Evolutionary conservation across 2,329 filamentous ascomycete species (phyloP).

Genomic region (Neonectria neomacrospora): DNA sequence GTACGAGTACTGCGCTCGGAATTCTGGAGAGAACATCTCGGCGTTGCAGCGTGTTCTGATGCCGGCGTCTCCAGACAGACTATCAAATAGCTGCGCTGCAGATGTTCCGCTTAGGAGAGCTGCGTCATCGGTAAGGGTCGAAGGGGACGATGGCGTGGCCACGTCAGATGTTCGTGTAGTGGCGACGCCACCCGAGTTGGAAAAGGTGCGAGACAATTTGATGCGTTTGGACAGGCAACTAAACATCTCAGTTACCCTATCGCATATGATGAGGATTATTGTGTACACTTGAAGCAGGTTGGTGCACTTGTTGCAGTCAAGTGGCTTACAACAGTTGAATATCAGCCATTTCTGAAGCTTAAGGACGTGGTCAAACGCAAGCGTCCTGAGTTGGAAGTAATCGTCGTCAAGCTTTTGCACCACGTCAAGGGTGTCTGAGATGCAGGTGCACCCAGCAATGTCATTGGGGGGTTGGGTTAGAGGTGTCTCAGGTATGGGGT

Average conservation of each 20-base stretch:
- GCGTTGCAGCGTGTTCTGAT: constrained; percentile 36
- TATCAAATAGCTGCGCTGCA: constrained; percentile 33
- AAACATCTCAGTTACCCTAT: constrained; percentile 45
- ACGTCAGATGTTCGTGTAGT: not conserved
- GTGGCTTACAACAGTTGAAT: constrained; percentile 43
- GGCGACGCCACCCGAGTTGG: not conserved
- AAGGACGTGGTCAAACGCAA: constrained; percentile 44
- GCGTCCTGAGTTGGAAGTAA: constrained; percentile 40
- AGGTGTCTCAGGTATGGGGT: not conserved
- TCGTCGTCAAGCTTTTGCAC: constrained; percentile 48
- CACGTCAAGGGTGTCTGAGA: constrained; percentile 38
- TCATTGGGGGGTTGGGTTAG: not conserved
- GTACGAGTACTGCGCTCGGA: constrained; percentile 41
- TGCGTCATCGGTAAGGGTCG: too few species aligned
- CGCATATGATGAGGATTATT: constrained; percentile 45
- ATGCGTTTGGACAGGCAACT: constrained; percentile 40
- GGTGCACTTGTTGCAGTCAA: constrained; percentile 40
- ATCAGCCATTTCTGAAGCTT: constrained; percentile 47
- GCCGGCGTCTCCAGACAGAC: constrained; percentile 18
- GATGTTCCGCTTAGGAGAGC: not conserved
- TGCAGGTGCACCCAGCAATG: constrained; percentile 34
- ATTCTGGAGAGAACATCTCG: constrained; percentile 41
- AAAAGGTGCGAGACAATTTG: not conserved
- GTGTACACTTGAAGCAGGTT: constrained; percentile 29
- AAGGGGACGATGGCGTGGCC: not conserved